These are phyloP conservation scores for Closterium sp. DNA, from an alignment of 139 green algal species.

Conservation along the genomic window DNA sequence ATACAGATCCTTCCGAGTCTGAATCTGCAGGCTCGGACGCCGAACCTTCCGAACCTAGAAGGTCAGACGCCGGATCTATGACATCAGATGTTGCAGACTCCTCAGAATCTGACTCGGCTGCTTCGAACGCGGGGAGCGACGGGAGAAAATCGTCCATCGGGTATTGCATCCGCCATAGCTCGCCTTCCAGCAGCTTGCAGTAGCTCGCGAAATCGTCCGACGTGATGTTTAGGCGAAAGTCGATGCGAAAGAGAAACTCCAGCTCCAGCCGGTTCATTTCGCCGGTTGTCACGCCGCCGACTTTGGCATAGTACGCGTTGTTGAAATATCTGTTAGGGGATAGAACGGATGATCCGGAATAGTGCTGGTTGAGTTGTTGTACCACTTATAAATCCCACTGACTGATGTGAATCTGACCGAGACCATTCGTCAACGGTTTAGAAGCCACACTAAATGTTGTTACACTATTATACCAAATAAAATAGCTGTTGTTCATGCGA, in stretches of 20 bases:
- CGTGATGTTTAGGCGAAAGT: constrained; percentile 61
- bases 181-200: constrained; percentile 25
- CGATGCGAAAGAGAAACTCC: constrained; percentile 69
- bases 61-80: background rate
- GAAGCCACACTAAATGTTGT: no score
- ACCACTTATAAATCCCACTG: background rate
- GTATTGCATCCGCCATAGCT: constrained; percentile 20
- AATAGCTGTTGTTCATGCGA: no score
- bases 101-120: background rate
- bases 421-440: no score
- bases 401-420: background rate
- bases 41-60: background rate
- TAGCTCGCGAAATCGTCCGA: constrained; percentile 23
- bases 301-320: constrained; percentile 74
- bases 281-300: constrained; percentile 65
- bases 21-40: background rate
- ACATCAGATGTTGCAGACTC: background rate
- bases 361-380: background rate
- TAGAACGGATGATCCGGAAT: background rate
- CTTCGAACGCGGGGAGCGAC: background rate
- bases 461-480: no score
- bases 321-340: constrained; percentile 61
- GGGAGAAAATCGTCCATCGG: background rate
- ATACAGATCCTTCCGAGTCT: background rate
- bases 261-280: constrained; percentile 80